These are phyloP conservation scores for Eragrostis tef DNA, from an alignment of 202 grass and related monocot genomes.

Conservation along the genomic window DNA sequence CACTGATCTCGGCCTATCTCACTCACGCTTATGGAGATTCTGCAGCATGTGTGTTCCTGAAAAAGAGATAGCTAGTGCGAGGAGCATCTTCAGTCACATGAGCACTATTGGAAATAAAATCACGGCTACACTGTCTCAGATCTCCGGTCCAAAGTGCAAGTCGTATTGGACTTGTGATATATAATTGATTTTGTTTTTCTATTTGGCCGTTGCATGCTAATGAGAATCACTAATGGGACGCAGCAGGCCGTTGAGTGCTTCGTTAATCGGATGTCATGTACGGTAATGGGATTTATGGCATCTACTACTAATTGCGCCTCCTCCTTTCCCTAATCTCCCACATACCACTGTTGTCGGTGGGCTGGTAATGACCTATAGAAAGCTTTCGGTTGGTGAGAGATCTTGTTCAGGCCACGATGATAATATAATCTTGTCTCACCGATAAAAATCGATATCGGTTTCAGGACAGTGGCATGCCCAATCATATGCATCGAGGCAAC, in stretches of 20 bases:
- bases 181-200: too few species aligned
- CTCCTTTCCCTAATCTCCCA: slow-evolving; percentile 30
- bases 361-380: not conserved
- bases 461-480: slow-evolving; percentile 23
- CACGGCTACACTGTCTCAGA: too few species aligned
- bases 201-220: not conserved
- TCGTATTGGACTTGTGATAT: too few species aligned
- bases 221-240: not conserved
- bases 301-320: not conserved
- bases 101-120: not conserved
- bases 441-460: not conserved
- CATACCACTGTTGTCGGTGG: slow-evolving; percentile 39
- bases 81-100: not conserved
- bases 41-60: not conserved
- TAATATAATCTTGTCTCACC: not conserved
- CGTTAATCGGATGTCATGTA: slow-evolving; percentile 1
- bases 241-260: not conserved
- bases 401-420: slow-evolving; percentile 23
- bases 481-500: not conserved
- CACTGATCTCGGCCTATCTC: not conserved
- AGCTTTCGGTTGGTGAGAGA: slow-evolving; percentile 45
- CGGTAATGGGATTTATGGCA: not conserved
- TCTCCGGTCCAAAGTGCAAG: too few species aligned
- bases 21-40: not conserved
- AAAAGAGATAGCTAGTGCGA: not conserved